phyloP scores from a whole-genome alignment of 345 rosid genomes.

The Moringa oleifera region DNA sequence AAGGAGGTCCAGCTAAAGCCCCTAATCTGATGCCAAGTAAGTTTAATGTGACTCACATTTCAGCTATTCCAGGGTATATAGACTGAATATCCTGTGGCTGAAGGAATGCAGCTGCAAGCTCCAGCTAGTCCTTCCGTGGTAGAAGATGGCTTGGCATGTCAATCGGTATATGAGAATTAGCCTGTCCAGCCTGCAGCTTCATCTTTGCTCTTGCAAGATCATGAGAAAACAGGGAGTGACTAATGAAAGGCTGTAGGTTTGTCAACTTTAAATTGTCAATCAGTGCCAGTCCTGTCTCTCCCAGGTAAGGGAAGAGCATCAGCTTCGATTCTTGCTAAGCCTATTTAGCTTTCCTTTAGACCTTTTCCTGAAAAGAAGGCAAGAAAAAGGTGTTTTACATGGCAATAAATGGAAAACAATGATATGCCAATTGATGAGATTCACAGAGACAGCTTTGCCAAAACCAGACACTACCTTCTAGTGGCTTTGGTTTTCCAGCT shows the following conservation, averaged over 20 bases:
- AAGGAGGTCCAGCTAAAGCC: not conserved
- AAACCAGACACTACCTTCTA: slow-evolving; percentile 5
- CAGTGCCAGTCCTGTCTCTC: not conserved
- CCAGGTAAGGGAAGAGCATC: not conserved
- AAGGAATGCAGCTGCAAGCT: not conserved
- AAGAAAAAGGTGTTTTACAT: not conserved
- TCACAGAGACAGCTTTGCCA: not conserved
- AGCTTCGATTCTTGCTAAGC: slow-evolving; percentile 24
- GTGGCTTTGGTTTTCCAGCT: slow-evolving; percentile 12
- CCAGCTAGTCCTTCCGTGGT: not conserved
- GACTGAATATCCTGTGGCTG: not conserved
- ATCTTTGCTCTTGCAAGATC: not conserved
- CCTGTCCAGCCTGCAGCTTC: not conserved
- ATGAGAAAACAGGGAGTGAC: not conserved
- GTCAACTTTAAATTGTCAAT: not conserved
- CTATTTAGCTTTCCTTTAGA: slow-evolving; percentile 27
- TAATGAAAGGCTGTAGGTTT: not conserved
- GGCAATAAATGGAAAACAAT: not conserved
- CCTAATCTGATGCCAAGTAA: not conserved
- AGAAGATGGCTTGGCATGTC: slow-evolving; percentile 2
- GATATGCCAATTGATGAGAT: not conserved
- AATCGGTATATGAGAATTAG: not conserved
- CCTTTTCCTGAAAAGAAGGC: slow-evolving; percentile 25
- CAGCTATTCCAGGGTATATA: not conserved
- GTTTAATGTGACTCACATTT: not conserved